Evolutionary conservation across 1,284 basidiomycete genomes (phyloP), one percentile per base, ranked within the genome.

Genomic region (Malassezia pachydermatis): DNA sequence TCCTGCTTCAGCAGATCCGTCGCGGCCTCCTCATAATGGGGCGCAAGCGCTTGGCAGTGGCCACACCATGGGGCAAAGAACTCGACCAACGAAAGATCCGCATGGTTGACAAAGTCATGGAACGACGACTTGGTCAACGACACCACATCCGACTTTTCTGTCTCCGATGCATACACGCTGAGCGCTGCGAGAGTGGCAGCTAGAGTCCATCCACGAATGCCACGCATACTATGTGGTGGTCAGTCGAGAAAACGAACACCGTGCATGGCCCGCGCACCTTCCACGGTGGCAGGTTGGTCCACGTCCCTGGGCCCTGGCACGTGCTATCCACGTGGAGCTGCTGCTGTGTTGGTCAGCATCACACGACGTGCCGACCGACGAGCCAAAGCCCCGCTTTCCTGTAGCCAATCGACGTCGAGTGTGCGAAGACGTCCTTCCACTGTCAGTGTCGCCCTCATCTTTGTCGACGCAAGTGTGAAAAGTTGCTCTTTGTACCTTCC

Each of bases 11-110:
- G 90, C 72, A 99, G 82, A 41, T 81, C 77, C 16, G 88, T 92
- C 3, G 94, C 89, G 13, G 94, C 92, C 73, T 88, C 86, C 74
- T 95, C 90, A 72, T 96, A 98, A 67, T 98, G 59, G 41, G 73
- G 73, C 19, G 65, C 65, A 24, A 74, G 65, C 19, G 85, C 83
- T 73, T 90, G 88, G 78, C 88, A 92, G 76, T 70, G 56, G 25
- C 71, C 74, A 24, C 72, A 86, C 86, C 86, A 88, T 51, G 87
- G 87, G 29, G 87, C 88, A 72, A 85, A 92, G 81, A 90, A 95
- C 78, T 98, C 92, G 62, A 96, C 86, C 38, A 98, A 80, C 59
- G 90, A 83, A 57, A 96, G 76, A 33, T 82, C 58, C 62, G 67
- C 84, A 9, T 77, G 74, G 58, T 79, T 76, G 57, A 92, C 81